Evolutionary conservation across 495 filamentous ascomycete species (phyloP).

Genomic region (Clavariopsis aquatica): DNA sequence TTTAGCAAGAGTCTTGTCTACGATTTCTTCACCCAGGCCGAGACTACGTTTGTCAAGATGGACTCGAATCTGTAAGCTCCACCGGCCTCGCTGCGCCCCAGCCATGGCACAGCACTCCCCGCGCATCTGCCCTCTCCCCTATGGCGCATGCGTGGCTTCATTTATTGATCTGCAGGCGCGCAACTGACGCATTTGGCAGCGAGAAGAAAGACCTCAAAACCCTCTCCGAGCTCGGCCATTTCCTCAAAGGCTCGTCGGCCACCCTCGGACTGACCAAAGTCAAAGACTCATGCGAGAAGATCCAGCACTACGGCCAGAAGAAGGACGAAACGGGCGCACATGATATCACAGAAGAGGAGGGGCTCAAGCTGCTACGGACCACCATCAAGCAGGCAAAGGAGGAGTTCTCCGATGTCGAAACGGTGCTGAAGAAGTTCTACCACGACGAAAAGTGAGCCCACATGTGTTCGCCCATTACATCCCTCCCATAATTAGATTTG

Average conservation of each 20-base stretch:
- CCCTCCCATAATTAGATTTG: neutral
- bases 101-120: neutral
- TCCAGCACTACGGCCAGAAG: conserved; percentile 83
- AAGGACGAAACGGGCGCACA: conserved; percentile 74
- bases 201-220: conserved; percentile 62
- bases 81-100: neutral
- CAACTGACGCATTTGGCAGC: conserved; percentile 49
- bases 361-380: conserved; percentile 65
- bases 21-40: conserved; percentile 91
- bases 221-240: conserved; percentile 86
- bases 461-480: neutral
- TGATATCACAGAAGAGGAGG: conserved; percentile 61
- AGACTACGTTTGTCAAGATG: conserved; percentile 84
- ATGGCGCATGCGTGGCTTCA: neutral
- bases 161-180: too few relatives aligned
- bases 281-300: conserved; percentile 91
- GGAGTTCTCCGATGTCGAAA: conserved; percentile 76
- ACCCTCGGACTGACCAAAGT: conserved; percentile 92
- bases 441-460: conserved; percentile 45
- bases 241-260: conserved; percentile 96
- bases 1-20: conserved; percentile 85
- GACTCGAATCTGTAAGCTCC: conserved; percentile 67
- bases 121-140: neutral
- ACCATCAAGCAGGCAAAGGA: conserved; percentile 70
- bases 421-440: conserved; percentile 72